Evolutionary conservation across 306 rosid species (phyloP).

Genomic region (Castanea sativa): DNA sequence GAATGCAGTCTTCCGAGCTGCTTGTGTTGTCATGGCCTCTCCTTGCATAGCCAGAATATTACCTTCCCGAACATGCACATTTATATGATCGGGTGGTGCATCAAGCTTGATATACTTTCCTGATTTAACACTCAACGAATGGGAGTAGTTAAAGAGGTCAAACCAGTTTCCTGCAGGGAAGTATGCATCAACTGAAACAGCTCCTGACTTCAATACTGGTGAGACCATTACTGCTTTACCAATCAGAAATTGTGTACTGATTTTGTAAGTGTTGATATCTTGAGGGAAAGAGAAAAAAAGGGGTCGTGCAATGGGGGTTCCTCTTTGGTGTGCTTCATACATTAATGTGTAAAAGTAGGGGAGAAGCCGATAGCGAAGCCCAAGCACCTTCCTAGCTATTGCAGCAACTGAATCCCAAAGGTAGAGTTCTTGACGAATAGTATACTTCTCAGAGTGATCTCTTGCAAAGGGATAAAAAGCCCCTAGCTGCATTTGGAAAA

Average conservation of each 20-base stretch:
- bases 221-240: constrained; percentile 77
- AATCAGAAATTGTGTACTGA: constrained; percentile 71
- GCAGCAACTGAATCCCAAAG: constrained; percentile 86
- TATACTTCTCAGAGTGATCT: constrained; percentile 55
- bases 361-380: constrained; percentile 77
- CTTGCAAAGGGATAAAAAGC: constrained; percentile 91
- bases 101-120: constrained; percentile 55
- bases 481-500: constrained; percentile 55
- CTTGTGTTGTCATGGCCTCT: constrained; percentile 54
- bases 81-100: constrained; percentile 75
- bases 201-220: constrained; percentile 61
- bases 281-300: constrained; percentile 90
- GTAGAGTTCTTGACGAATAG: constrained; percentile 74
- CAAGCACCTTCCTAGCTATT: constrained; percentile 75
- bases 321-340: constrained; percentile 69
- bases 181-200: constrained; percentile 65
- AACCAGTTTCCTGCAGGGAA: constrained; percentile 90
- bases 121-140: constrained; percentile 41
- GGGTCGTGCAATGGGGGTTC: constrained; percentile 82
- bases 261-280: constrained; percentile 57
- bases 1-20: constrained; percentile 56
- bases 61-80: constrained; percentile 70
- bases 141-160: constrained; percentile 68
- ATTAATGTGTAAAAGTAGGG: constrained; percentile 79
- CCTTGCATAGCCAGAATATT: constrained; percentile 75